Evolutionary conservation across 805 yeast species (phyloP).

Genomic region (Teunomyces atbi): DNA sequence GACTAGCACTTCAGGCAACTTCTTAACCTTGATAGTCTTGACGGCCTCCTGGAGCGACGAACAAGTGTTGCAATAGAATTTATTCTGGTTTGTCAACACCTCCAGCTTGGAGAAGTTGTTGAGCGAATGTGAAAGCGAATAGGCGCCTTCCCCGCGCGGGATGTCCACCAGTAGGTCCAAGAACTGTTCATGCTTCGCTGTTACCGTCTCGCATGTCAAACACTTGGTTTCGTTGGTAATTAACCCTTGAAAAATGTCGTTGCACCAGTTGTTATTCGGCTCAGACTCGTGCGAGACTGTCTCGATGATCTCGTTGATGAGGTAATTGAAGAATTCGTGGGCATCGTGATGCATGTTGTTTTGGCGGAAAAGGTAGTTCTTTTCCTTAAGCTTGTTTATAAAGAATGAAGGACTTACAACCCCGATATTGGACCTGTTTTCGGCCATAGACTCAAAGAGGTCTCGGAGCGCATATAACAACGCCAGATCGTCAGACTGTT

Average conservation of each 20-base stretch:
- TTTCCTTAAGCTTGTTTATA: conserved; percentile 72
- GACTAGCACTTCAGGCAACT: conserved; percentile 74
- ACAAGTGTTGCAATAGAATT: conserved; percentile 90
- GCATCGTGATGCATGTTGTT: conserved; percentile 96
- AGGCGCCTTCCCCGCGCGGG: conserved; percentile 54
- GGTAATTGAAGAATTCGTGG: conserved; percentile 88
- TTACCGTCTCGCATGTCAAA: conserved; percentile 78
- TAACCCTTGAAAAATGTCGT: conserved; percentile 76
- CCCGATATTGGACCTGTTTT: conserved; percentile 66
- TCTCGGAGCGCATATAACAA: conserved; percentile 70
- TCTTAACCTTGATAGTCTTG: conserved; percentile 76
- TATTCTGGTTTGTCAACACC: conserved; percentile 79
- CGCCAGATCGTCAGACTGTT: conserved; percentile 28
- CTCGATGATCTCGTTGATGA: conserved; percentile 67
- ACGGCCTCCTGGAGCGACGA: conserved; percentile 92
- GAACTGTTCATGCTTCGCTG: conserved; percentile 81
- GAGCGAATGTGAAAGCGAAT: conserved; percentile 73
- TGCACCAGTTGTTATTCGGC: conserved; percentile 49
- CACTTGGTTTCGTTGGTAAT: conserved; percentile 88
- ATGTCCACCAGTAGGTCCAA: conserved; percentile 85
- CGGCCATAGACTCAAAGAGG: conserved; percentile 78
- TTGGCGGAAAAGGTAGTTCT: conserved; percentile 81
- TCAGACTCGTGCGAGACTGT: conserved; percentile 46
- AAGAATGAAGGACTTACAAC: conserved; percentile 80
- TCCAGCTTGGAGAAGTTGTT: conserved; percentile 84